These are phyloP conservation scores for Tulasnella sp. DNA, from an alignment of 768 basidiomycete genomes.

Conservation along the genomic window DNA sequence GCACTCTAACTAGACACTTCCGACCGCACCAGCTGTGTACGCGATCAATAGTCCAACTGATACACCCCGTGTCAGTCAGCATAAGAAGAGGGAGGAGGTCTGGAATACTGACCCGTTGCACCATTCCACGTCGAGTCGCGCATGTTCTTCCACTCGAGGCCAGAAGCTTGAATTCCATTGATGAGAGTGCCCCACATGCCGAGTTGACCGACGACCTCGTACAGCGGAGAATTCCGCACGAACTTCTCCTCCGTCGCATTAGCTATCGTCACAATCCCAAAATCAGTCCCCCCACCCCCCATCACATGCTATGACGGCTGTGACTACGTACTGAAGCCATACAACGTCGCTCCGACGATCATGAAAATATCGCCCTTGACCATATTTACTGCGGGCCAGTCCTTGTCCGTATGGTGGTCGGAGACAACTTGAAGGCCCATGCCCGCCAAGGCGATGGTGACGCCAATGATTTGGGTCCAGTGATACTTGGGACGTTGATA, in stretches of 20 bases:
- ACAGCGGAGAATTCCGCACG: conserved; percentile 75
- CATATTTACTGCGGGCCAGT: conserved; percentile 64
- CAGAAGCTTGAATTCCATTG: conserved; percentile 72
- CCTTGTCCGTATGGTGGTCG: conserved; percentile 76
- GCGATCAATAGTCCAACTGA: conserved; percentile 58
- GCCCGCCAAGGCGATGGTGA: conserved; percentile 71
- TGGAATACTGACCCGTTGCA: conserved; percentile 57
- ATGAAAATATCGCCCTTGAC: conserved; percentile 86
- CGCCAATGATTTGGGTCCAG: conserved; percentile 80
- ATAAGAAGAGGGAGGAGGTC: neutral
- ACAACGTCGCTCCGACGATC: conserved; percentile 82
- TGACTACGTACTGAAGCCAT: conserved; percentile 73
- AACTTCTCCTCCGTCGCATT: conserved; percentile 90
- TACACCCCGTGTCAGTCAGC: neutral
- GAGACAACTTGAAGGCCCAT: conserved; percentile 79
- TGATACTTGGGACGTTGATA: conserved; percentile 81
- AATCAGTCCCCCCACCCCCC: neutral
- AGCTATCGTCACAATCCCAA: conserved; percentile 49
- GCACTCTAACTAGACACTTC: neutral
- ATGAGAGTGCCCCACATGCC: conserved; percentile 85
- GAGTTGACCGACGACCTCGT: conserved; percentile 84
- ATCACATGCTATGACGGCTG: neutral
- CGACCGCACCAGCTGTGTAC: conserved; percentile 51
- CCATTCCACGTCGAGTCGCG: conserved; percentile 71
- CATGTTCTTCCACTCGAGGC: conserved; percentile 71